A percentile compares a stretch with the other conserved stretches of the same genome.
Conservation (phyloP, 345 rosid genomes). For the Citrus glauca region DNA sequence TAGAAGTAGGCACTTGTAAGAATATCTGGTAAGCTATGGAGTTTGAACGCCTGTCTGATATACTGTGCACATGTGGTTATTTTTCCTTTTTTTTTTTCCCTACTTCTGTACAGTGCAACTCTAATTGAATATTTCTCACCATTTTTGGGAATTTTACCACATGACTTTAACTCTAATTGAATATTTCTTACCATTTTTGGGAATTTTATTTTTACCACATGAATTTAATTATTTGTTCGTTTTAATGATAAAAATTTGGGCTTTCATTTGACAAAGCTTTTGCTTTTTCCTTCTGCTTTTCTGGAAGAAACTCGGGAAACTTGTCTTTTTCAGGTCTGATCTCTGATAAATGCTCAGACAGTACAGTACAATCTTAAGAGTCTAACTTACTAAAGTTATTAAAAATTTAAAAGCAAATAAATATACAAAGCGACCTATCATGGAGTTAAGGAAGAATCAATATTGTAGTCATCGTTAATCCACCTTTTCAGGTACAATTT, state of each 20-base stretch:
- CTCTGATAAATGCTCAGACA: background rate
- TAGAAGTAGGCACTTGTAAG: background rate
- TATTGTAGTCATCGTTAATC: background rate
- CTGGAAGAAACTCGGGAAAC: background rate
- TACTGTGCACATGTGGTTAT: background rate
- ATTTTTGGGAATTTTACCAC: background rate
- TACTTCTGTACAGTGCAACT: background rate
- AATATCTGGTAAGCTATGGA: background rate
- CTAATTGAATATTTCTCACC: background rate
- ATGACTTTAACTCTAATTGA: background rate
- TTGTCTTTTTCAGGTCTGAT: background rate
- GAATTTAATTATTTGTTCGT: background rate
- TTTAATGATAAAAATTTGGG: background rate
- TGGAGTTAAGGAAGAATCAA: conserved; percentile 1
- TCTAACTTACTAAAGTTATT: background rate
- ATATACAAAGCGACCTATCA: background rate
- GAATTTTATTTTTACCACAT: no score
- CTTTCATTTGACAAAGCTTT: background rate
- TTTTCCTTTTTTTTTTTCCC: background rate
- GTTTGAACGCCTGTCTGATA: background rate
- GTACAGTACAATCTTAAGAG: background rate
- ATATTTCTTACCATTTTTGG: no score
- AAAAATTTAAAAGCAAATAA: background rate
- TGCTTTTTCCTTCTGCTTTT: background rate
- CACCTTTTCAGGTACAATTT: background rate